Evolutionary conservation across 805 yeast species (phyloP).

Genomic region (Wickerhamiella parazyma): DNA sequence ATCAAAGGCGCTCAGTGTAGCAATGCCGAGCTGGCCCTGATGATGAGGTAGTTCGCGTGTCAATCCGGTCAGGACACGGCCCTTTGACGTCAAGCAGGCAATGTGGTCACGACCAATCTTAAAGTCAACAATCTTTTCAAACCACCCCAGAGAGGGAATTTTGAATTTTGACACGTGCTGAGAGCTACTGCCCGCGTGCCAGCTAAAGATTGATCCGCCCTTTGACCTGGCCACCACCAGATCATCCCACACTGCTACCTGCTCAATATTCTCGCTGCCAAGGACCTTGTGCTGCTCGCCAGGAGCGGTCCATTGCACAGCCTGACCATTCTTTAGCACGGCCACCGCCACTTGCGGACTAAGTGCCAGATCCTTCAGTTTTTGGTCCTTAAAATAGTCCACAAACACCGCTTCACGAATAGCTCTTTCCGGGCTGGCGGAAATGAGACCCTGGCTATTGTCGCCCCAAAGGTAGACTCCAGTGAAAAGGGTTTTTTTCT

Average conservation of each 20-base stretch:
- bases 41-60: conserved; percentile 30
- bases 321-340: conserved; percentile 53
- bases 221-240: conserved; percentile 31
- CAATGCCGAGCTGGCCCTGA: conserved; percentile 76
- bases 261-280: conserved; percentile 33
- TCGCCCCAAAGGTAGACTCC: conserved; percentile 58
- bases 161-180: conserved; percentile 10
- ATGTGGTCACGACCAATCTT: conserved; percentile 57
- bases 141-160: conserved; percentile 22
- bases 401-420: conserved; percentile 46
- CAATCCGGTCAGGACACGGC: conserved; percentile 48
- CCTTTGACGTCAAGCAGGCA: conserved; percentile 43
- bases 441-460: conserved; percentile 30
- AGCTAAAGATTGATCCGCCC: conserved; percentile 27
- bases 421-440: conserved; percentile 21
- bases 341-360: conserved; percentile 37
- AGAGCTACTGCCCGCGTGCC: conserved; percentile 12
- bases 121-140: conserved; percentile 42
- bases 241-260: conserved; percentile 23
- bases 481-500: conserved; percentile 10
- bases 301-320: conserved; percentile 47
- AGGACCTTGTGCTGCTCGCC: conserved; percentile 29
- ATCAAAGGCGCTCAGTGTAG: conserved; percentile 53
- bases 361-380: conserved; percentile 43
- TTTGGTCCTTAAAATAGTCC: conserved; percentile 46